phyloP scores from a whole-genome alignment of 73 alveolate species.

The Symbiodinium pilosum region DNA sequence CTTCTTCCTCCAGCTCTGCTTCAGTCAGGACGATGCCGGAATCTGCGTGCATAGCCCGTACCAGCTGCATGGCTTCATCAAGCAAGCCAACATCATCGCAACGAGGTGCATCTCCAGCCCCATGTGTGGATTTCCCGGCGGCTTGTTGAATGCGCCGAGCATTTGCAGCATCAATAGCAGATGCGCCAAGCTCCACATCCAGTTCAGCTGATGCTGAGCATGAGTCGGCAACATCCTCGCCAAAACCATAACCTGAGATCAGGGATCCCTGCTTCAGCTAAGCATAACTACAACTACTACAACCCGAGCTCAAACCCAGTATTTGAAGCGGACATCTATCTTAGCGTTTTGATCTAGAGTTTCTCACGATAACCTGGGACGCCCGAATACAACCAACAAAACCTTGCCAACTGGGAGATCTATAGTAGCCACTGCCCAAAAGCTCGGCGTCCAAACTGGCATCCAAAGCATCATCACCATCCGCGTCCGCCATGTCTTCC shows the following conservation, averaged over 20 bases:
- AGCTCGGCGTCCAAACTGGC: background rate
- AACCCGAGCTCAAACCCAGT: no score
- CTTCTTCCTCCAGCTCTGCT: background rate
- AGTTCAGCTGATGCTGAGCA: background rate
- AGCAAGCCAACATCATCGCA: background rate
- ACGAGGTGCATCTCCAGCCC: background rate
- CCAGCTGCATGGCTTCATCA: background rate
- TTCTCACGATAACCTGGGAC: no score
- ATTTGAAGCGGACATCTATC: no score
- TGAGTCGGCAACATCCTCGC: background rate
- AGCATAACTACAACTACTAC: no score
- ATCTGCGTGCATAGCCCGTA: background rate
- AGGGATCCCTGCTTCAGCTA: background rate
- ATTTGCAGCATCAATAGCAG: background rate
- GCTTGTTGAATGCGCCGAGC: background rate
- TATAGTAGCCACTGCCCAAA: no score
- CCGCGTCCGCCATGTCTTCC: background rate
- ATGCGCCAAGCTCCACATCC: background rate
- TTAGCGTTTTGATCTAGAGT: no score
- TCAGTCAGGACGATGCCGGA: background rate
- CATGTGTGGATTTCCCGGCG: no score
- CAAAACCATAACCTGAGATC: background rate
- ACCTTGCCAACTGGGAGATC: no score
- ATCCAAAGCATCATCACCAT: background rate
- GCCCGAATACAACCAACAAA: no score